Evolutionary conservation across 2,329 filamentous ascomycete genomes (phyloP).

Genomic region (Epichloe gansuensis): DNA sequence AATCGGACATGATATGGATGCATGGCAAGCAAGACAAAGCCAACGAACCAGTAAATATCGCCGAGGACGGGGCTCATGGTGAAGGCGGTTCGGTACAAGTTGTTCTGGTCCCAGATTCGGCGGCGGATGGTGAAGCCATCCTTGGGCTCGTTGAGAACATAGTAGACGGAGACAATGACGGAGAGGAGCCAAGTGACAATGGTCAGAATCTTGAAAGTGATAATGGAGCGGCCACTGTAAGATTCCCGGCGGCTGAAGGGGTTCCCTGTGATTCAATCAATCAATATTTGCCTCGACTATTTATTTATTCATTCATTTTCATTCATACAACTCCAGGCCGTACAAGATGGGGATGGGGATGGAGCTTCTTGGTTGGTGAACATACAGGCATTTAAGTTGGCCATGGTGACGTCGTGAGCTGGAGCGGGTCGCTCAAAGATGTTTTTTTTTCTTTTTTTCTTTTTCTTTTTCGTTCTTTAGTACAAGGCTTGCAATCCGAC

Average conservation of each 20-base stretch:
- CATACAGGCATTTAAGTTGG: slow-evolving; percentile 9
- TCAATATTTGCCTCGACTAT: not conserved
- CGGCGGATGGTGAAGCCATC: slow-evolving; percentile 47
- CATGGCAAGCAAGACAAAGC: not conserved
- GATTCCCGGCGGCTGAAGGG: slow-evolving; percentile 63
- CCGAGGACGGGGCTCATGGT: slow-evolving; percentile 54
- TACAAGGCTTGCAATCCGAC: not conserved
- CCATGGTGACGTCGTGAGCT: slow-evolving; percentile 5
- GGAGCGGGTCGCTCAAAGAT: not conserved
- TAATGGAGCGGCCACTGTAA: slow-evolving; percentile 48
- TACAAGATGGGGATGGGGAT: too few relatives aligned
- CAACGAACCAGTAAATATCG: slow-evolving; percentile 63
- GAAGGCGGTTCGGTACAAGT: slow-evolving; percentile 57
- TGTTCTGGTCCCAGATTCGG: slow-evolving; percentile 67
- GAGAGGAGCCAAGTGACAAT: slow-evolving; percentile 64
- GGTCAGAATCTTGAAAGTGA: slow-evolving; percentile 65
- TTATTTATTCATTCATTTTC: too few relatives aligned
- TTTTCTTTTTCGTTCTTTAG: not conserved
- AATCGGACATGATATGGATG: not conserved
- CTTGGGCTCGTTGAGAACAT: slow-evolving; percentile 51
- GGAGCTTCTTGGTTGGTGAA: not conserved
- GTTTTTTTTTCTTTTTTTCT: not conserved
- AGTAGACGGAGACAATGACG: slow-evolving; percentile 62
- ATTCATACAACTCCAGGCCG: too few relatives aligned
- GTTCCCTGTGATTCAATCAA: slow-evolving; percentile 43